Conservation (phyloP, 2,329 filamentous ascomycete species). For the Fusarium caatingaense region DNA sequence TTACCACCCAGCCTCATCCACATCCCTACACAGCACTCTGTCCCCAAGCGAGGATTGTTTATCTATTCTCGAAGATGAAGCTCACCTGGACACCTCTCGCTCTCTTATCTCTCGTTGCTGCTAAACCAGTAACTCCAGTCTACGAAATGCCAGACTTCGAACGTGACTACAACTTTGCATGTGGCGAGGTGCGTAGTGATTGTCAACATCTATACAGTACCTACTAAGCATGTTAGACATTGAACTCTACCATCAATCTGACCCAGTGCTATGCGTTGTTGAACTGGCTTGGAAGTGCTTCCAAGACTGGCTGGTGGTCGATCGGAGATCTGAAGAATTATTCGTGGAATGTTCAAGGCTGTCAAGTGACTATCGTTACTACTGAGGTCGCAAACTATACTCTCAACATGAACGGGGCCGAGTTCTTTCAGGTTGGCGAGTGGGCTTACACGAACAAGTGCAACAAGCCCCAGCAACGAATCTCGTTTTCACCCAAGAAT, state of each 20-base stretch:
- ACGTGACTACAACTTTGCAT: conserved; percentile 11
- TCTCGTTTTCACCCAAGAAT: neutral
- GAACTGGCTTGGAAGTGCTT: neutral
- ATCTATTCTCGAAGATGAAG: neutral
- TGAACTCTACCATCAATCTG: neutral
- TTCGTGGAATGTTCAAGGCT: neutral
- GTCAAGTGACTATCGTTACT: neutral
- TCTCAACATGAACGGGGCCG: neutral
- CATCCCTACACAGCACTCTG: neutral
- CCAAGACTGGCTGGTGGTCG: neutral
- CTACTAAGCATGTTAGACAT: neutral
- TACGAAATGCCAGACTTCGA: neutral
- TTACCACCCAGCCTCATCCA: neutral
- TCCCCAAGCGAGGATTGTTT: neutral
- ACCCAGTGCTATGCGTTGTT: neutral
- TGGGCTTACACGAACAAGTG: neutral
- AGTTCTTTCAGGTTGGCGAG: neutral
- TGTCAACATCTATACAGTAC: neutral
- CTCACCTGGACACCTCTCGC: neutral
- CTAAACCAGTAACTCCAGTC: neutral
- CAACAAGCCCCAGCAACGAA: neutral
- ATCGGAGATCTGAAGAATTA: neutral
- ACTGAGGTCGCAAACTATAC: neutral
- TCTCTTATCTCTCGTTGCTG: neutral
- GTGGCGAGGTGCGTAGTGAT: neutral